Conservation (phyloP, 192 early-diverging fungal species). For the Linnemannia elongata region DNA sequence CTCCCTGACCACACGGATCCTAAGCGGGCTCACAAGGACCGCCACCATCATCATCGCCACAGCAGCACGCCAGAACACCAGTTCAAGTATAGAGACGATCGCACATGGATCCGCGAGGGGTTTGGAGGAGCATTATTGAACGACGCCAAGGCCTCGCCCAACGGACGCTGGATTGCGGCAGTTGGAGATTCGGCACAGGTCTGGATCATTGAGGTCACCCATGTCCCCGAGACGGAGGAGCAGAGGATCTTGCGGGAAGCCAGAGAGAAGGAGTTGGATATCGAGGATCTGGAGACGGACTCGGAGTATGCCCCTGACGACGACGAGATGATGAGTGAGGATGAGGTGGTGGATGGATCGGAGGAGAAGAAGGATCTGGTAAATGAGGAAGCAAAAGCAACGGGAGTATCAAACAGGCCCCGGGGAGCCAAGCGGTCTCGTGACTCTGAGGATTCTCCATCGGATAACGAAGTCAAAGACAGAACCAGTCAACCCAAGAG, state of each 20-base stretch:
- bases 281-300: conserved; percentile 1
- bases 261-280: conserved; percentile 10
- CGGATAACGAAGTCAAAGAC: background rate
- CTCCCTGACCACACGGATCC: conserved; percentile 36
- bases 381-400: background rate
- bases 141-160: conserved; percentile 63
- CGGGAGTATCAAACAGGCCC: background rate
- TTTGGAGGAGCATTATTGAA: conserved; percentile 56
- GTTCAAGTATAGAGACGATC: conserved; percentile 29
- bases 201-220: conserved; percentile 47
- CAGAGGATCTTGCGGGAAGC: conserved; percentile 23
- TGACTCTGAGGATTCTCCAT: conserved; percentile 3
- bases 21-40: background rate
- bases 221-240: conserved; percentile 36
- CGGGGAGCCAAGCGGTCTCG: conserved; percentile 13
- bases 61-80: conserved; percentile 9
- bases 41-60: background rate
- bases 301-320: conserved; percentile 22
- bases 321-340: background rate
- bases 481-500: background rate
- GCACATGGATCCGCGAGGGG: conserved; percentile 44
- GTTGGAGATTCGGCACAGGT: conserved; percentile 60
- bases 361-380: background rate
- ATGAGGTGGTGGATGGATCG: conserved; percentile 13
- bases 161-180: conserved; percentile 60